Evolutionary conservation across 1,139 yeast genomes (phyloP).

Genomic region (Hyphopichia khmerensis): DNA sequence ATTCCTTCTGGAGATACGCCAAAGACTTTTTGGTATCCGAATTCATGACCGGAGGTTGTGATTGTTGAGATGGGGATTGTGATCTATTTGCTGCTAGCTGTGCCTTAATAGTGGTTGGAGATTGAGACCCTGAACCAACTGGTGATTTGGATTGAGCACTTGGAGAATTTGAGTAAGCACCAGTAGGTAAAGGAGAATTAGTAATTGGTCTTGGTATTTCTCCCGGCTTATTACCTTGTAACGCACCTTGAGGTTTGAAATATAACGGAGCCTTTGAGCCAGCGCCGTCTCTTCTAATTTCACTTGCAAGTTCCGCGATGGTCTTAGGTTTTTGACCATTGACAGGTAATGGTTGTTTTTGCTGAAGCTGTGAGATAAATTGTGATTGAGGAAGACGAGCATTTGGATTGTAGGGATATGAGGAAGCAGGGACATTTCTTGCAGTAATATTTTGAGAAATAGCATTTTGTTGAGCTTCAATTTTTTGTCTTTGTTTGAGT

Average conservation of each 20-base stretch:
- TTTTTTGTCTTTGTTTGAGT: slow-evolving; percentile 40
- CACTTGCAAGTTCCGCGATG: slow-evolving; percentile 57
- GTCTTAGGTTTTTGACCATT: slow-evolving; percentile 42
- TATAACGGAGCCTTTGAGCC: slow-evolving; percentile 35
- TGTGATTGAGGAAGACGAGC: slow-evolving; percentile 24
- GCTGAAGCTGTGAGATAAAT: slow-evolving; percentile 22
- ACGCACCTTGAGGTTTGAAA: slow-evolving; percentile 27
- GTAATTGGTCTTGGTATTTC: slow-evolving; percentile 5
- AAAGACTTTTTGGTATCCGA: slow-evolving; percentile 63
- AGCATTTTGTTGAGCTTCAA: slow-evolving; percentile 30
- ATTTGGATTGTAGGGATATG: slow-evolving; percentile 19
- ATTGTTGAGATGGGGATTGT: slow-evolving; percentile 14
- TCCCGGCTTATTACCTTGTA: slow-evolving; percentile 9
- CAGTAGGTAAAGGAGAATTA: slow-evolving; percentile 3
- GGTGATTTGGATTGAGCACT: background rate
- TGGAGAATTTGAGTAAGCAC: slow-evolving; percentile 2
- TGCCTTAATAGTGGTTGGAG: slow-evolving; percentile 38
- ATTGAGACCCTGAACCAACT: background rate
- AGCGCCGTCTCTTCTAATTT: slow-evolving; percentile 43
- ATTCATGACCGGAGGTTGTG: slow-evolving; percentile 31
- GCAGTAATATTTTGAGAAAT: slow-evolving; percentile 26
- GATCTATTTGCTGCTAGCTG: slow-evolving; percentile 56
- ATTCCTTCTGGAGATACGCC: slow-evolving; percentile 68
- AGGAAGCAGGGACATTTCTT: slow-evolving; percentile 21
- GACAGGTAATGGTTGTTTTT: slow-evolving; percentile 15